Conservation (phyloP, 768 basidiomycete species). For the Suillus tomentosus region DNA sequence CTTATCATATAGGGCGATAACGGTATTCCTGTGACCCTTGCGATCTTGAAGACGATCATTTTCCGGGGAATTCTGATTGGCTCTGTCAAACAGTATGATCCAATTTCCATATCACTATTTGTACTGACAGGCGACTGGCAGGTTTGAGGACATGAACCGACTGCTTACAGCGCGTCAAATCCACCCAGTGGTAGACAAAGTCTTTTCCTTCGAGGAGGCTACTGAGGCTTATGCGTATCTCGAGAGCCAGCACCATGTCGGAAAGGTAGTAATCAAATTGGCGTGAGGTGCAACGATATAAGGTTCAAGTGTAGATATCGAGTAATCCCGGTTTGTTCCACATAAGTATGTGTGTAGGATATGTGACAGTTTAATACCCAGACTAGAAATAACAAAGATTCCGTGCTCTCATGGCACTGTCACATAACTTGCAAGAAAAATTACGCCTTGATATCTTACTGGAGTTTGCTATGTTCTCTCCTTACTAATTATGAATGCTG, state of each 20-base stretch:
- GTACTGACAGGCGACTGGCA: conserved; percentile 19
- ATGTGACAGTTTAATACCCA: background rate
- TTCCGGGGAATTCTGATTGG: conserved; percentile 59
- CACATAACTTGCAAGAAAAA: background rate
- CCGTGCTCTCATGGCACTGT: background rate
- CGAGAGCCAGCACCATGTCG: conserved; percentile 57
- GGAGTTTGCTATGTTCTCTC: background rate
- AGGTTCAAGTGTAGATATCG: background rate
- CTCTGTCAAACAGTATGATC: conserved; percentile 55
- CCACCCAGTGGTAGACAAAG: conserved; percentile 54
- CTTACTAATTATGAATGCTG: too few species aligned
- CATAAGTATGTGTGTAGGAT: background rate
- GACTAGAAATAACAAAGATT: background rate
- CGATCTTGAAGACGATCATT: conserved; percentile 42
- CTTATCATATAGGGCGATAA: conserved; percentile 21
- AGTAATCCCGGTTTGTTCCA: background rate
- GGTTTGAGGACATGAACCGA: conserved; percentile 55
- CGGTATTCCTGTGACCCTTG: conserved; percentile 34
- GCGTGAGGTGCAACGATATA: background rate
- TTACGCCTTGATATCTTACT: background rate
- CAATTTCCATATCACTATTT: background rate
- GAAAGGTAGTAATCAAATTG: conserved; percentile 61
- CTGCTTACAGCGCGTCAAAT: conserved; percentile 47
- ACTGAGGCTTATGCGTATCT: conserved; percentile 54
- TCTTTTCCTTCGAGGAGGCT: conserved; percentile 59